phyloP scores from a whole-genome alignment of 108 stramenopile species.

The Seminavis robusta region DNA sequence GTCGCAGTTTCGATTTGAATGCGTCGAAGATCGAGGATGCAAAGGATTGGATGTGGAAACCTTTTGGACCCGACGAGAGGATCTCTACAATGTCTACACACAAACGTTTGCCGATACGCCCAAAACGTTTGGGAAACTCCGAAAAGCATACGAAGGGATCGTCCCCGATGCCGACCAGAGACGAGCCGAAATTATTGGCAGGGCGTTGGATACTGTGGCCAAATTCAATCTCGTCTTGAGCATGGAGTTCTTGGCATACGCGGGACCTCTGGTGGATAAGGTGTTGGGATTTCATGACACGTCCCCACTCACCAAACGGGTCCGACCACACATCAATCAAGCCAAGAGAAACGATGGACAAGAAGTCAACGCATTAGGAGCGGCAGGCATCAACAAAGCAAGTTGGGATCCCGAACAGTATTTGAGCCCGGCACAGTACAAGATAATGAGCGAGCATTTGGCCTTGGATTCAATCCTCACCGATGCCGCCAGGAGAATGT shows the following conservation, averaged over 20 bases:
- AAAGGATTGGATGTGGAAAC: constrained; percentile 50
- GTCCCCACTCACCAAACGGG: constrained; percentile 53
- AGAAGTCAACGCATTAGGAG: constrained; percentile 62
- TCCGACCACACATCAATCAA: constrained; percentile 69
- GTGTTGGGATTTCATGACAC: constrained; percentile 71
- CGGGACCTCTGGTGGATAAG: constrained; percentile 42
- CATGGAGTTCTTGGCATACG: constrained; percentile 86
- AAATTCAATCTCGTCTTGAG: constrained; percentile 67
- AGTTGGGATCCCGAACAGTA: constrained; percentile 72
- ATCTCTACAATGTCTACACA: constrained; percentile 76
- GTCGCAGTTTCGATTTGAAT: constrained; percentile 84
- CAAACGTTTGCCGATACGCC: constrained; percentile 59
- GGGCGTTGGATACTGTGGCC: constrained; percentile 61
- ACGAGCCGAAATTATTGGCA: constrained; percentile 45
- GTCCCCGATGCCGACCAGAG: neutral
- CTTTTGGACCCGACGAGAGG: constrained; percentile 64
- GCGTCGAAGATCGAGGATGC: constrained; percentile 79
- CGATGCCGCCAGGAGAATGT: constrained; percentile 74
- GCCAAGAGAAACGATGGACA: constrained; percentile 72
- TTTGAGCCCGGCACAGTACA: constrained; percentile 47
- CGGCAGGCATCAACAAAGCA: constrained; percentile 67
- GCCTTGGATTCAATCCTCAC: constrained; percentile 79
- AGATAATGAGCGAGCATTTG: constrained; percentile 73
- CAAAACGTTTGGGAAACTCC: constrained; percentile 5
- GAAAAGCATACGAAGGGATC: neutral